Percentiles rank a stretch among this genome's conserved stretches.
These are phyloP conservation scores for Nakaseomyces sp. DNA, from an alignment of 1,139 yeast genomes.

Conservation along the genomic window DNA sequence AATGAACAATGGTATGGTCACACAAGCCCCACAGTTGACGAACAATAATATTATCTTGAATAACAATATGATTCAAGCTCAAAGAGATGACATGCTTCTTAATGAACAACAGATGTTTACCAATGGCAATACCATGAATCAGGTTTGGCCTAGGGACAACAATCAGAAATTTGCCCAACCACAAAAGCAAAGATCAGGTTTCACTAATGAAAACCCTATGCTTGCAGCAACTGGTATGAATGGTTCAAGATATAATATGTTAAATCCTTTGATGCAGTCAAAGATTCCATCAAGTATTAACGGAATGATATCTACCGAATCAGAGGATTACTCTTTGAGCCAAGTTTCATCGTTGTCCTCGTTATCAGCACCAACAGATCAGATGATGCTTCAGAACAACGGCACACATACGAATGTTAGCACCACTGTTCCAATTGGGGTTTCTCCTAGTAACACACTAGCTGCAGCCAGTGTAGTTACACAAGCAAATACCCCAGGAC, in stretches of 20 bases:
- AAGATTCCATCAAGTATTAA: neutral
- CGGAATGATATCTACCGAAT: constrained; percentile 1
- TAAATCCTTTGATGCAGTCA: neutral
- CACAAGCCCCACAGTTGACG: neutral
- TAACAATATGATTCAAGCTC: constrained; percentile 1
- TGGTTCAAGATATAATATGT: neutral
- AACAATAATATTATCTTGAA: neutral
- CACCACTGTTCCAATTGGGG: constrained; percentile 4
- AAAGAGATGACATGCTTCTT: neutral
- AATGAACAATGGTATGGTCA: neutral
- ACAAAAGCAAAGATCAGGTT: constrained; percentile 1
- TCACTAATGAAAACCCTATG: constrained; percentile 1
- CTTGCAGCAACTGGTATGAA: neutral
- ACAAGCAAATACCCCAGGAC: constrained; percentile 18
- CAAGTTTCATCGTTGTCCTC: constrained; percentile 4
- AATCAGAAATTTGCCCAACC: neutral
- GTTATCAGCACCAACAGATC: constrained; percentile 5
- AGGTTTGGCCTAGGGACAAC: neutral
- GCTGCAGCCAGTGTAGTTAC: constrained; percentile 18
- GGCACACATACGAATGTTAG: constrained; percentile 1
- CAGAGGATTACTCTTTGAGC: constrained; percentile 2
- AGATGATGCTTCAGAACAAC: neutral
- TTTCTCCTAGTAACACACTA: constrained; percentile 5
- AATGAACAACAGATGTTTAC: constrained; percentile 1
- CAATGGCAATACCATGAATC: neutral